phyloP scores from a whole-genome alignment of 148 eudicot species.

The Fagopyrum tataricum region DNA sequence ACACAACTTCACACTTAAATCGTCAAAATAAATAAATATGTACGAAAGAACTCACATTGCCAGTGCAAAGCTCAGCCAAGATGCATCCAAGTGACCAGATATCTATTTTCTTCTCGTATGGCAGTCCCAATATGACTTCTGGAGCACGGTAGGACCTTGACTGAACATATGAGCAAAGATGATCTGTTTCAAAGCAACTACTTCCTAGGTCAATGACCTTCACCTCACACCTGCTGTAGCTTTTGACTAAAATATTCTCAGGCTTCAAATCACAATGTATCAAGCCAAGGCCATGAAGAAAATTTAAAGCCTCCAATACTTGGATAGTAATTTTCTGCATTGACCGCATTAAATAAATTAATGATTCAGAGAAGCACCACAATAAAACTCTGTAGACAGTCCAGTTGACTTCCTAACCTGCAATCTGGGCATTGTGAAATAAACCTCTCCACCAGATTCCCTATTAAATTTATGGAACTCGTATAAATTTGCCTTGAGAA shows the following conservation, averaged over 20 bases:
- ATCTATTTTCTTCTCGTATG: slow-evolving; percentile 90
- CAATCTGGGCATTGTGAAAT: slow-evolving; percentile 99
- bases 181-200: slow-evolving; percentile 96
- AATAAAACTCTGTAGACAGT: neutral
- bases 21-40: neutral
- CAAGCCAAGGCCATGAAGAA: slow-evolving; percentile 84
- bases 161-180: slow-evolving; percentile 93
- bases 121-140: slow-evolving; percentile 85
- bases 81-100: slow-evolving; percentile 99
- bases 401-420: slow-evolving; percentile 45
- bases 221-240: slow-evolving; percentile 98
- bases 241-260: slow-evolving; percentile 90
- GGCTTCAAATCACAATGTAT: slow-evolving; percentile 99
- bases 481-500: slow-evolving; percentile 94
- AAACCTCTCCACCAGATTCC: slow-evolving; percentile 99
- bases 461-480: slow-evolving; percentile 97
- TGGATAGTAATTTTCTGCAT: slow-evolving; percentile 87
- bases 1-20: neutral
- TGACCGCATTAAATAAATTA: slow-evolving; percentile 3
- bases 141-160: slow-evolving; percentile 97
- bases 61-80: slow-evolving; percentile 95
- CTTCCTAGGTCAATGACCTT: slow-evolving; percentile 98
- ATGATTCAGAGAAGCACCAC: neutral
- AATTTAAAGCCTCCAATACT: slow-evolving; percentile 83
- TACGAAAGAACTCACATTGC: slow-evolving; percentile 57